Evolutionary conservation across 2,329 filamentous ascomycete genomes (phyloP).

Genomic region (Botrytis elliptica): DNA sequence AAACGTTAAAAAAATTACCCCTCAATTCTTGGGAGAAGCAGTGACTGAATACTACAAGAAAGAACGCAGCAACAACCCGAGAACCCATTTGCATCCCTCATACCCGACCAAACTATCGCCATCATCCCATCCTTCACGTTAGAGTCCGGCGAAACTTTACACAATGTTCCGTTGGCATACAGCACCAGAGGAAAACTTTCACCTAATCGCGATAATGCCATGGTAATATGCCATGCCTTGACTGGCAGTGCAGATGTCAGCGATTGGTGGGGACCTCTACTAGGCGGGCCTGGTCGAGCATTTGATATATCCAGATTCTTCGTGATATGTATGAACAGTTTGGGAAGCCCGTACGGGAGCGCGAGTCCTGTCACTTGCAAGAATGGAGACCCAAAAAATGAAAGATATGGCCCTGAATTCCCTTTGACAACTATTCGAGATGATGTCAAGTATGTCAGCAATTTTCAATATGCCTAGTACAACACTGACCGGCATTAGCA

Average conservation of each 20-base stretch:
- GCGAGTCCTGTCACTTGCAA: slow-evolving; percentile 88
- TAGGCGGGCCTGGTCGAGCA: slow-evolving; percentile 73
- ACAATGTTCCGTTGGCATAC: slow-evolving; percentile 72
- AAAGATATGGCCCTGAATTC: slow-evolving; percentile 90
- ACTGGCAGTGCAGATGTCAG: slow-evolving; percentile 82
- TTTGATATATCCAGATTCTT: slow-evolving; percentile 85
- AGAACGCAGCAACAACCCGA: slow-evolving; percentile 65
- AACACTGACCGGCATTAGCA: slow-evolving; percentile 45
- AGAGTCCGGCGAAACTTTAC: slow-evolving; percentile 82
- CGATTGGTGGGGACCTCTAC: slow-evolving; percentile 85
- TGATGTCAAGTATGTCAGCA: slow-evolving; percentile 77
- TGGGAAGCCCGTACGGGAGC: slow-evolving; percentile 82
- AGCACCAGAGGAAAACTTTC: slow-evolving; percentile 63
- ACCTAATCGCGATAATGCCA: slow-evolving; percentile 60
- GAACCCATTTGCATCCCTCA: slow-evolving; percentile 84
- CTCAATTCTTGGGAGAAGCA: slow-evolving; percentile 40
- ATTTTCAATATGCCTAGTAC: slow-evolving; percentile 22
- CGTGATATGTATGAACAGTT: slow-evolving; percentile 80
- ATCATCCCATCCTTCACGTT: slow-evolving; percentile 87
- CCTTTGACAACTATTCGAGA: slow-evolving; percentile 93
- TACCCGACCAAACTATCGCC: slow-evolving; percentile 84
- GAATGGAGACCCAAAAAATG: slow-evolving; percentile 72
- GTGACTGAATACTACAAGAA: slow-evolving; percentile 54
- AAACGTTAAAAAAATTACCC: neutral
- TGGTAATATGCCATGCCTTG: slow-evolving; percentile 80